Percentiles rank a stretch among this genome's conserved stretches.
These are phyloP conservation scores for Cryphonectria nitschkei DNA, from an alignment of 2,329 filamentous ascomycete genomes.

Conservation along the genomic window DNA sequence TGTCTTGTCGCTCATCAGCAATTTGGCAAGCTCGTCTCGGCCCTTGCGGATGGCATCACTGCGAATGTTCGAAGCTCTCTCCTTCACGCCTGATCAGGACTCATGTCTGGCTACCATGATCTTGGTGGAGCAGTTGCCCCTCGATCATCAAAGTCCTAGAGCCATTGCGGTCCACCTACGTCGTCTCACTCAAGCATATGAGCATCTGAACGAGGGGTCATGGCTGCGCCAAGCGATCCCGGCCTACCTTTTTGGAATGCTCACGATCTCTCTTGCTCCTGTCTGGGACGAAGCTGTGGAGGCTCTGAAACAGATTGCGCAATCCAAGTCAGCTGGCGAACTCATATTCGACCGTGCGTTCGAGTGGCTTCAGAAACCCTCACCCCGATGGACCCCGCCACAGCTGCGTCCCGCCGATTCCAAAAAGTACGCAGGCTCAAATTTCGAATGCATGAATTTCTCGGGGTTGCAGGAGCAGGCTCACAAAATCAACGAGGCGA, in stretches of 20 bases:
- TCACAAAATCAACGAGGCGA: constrained; percentile 53
- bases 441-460: constrained; percentile 86
- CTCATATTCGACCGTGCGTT: constrained; percentile 74
- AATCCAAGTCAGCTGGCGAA: constrained; percentile 72
- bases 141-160: constrained; percentile 76
- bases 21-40: constrained; percentile 76
- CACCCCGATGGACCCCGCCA: constrained; percentile 56
- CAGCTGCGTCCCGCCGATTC: constrained; percentile 39
- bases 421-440: constrained; percentile 54
- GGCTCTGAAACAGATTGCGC: constrained; percentile 74
- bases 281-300: constrained; percentile 84
- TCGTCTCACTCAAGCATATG: constrained; percentile 70
- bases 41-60: constrained; percentile 74
- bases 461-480: constrained; percentile 59
- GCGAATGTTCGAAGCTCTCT: constrained; percentile 68
- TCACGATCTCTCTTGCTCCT: constrained; percentile 82
- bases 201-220: constrained; percentile 58
- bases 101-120: constrained; percentile 67
- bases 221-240: constrained; percentile 76
- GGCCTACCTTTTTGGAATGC: constrained; percentile 83
- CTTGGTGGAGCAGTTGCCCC: constrained; percentile 76
- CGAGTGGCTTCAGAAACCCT: constrained; percentile 70
- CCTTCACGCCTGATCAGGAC: constrained; percentile 52
- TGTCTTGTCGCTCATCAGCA: constrained; percentile 67
- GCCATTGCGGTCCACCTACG: constrained; percentile 84